These are phyloP conservation scores for Zea luxurians DNA, from an alignment of 176 grass and related monocot species.

Conservation along the genomic window DNA sequence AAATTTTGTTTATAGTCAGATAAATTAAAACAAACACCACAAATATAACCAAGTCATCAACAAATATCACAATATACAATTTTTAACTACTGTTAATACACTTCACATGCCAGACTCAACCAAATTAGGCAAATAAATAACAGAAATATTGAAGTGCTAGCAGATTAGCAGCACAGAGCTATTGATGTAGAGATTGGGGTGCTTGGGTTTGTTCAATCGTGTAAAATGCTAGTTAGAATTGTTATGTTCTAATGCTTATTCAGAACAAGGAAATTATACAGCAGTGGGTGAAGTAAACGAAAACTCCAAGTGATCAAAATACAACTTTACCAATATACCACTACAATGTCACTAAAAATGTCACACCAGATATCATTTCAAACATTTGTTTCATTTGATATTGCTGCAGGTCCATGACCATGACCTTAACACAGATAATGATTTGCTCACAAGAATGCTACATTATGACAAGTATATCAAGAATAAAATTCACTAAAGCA, in stretches of 20 bases:
- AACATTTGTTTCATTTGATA: neutral
- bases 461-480: neutral
- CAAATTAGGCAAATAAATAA: neutral
- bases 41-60: neutral
- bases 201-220: neutral
- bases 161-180: conserved; percentile 9
- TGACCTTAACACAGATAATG: conserved; percentile 1
- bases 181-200: neutral
- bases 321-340: neutral
- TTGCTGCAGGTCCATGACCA: neutral
- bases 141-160: neutral
- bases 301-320: neutral
- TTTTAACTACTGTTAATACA: neutral
- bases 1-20: neutral
- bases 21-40: conserved; percentile 17
- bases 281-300: neutral
- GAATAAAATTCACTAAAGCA: neutral
- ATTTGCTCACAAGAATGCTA: neutral
- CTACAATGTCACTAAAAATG: neutral
- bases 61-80: neutral
- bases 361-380: neutral
- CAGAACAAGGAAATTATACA: neutral
- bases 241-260: neutral
- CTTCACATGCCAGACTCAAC: neutral
- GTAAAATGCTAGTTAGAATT: neutral